Evolutionary conservation across 2,329 filamentous ascomycete genomes (phyloP).

Genomic region (Akanthomyces muscarius): DNA sequence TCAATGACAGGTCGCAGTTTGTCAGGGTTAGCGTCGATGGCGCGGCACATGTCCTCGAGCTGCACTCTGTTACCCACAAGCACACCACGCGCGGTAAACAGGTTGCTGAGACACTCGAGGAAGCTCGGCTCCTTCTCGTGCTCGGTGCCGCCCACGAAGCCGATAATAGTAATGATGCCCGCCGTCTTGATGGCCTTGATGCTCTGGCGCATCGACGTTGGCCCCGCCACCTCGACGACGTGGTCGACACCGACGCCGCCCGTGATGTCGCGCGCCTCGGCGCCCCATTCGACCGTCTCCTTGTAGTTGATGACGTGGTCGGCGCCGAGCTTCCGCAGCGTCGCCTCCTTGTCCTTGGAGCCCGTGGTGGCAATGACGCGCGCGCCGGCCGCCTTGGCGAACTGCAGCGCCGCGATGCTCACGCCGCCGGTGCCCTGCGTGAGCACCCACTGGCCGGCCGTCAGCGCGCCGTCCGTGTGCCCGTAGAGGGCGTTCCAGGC

Average conservation of each 20-base stretch:
- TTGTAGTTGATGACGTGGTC: constrained; percentile 50
- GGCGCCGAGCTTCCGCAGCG: constrained; percentile 44
- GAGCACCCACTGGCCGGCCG: constrained; percentile 56
- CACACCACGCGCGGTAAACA: constrained; percentile 43
- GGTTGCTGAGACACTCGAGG: constrained; percentile 29
- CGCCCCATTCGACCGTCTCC: constrained; percentile 43
- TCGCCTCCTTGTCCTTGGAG: constrained; percentile 40
- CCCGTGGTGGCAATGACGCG: constrained; percentile 47
- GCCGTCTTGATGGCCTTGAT: constrained; percentile 42
- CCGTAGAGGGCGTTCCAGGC: constrained; percentile 65
- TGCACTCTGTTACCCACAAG: constrained; percentile 43
- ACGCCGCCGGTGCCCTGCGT: constrained; percentile 71
- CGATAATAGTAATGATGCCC: constrained; percentile 42
- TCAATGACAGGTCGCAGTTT: constrained; percentile 46
- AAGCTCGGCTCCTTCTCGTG: constrained; percentile 30
- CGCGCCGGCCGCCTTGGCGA: constrained; percentile 47
- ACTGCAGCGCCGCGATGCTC: constrained; percentile 61
- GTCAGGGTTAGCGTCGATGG: constrained; percentile 42
- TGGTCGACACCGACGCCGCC: constrained; percentile 44
- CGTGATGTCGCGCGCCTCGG: constrained; percentile 39
- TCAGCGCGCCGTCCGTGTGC: constrained; percentile 41
- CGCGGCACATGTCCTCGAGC: constrained; percentile 50
- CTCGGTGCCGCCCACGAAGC: constrained; percentile 31
- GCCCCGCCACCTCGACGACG: constrained; percentile 46
- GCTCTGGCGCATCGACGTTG: constrained; percentile 41